Evolutionary conservation across 192 early-diverging fungal species (phyloP).

Genomic region (Coemansia sp.): DNA sequence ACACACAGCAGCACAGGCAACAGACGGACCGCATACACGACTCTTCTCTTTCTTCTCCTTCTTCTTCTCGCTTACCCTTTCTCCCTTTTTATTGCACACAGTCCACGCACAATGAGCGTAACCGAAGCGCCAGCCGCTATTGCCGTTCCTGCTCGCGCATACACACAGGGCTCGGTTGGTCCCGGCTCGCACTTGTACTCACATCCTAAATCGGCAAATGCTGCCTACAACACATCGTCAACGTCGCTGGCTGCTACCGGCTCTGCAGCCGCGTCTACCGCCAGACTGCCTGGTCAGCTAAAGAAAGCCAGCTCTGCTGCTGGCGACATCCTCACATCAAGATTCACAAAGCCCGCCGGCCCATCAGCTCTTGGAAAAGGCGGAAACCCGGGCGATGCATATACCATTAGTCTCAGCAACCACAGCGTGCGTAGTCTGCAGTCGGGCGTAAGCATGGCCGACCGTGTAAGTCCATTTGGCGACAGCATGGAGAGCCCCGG

Average conservation of each 20-base stretch:
- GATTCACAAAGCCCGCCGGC: slow-evolving; percentile 22
- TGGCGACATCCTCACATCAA: slow-evolving; percentile 36
- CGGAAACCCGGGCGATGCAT: slow-evolving; percentile 8
- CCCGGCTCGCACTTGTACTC: slow-evolving; percentile 22
- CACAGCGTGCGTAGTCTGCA: slow-evolving; percentile 44
- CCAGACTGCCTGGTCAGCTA: slow-evolving; percentile 32
- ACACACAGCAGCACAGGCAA: background rate
- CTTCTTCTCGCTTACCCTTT: background rate
- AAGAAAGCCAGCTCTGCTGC: slow-evolving; percentile 51
- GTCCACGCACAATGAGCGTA: slow-evolving; percentile 18
- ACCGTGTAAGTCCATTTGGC: slow-evolving; percentile 13
- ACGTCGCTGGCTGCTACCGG: slow-evolving; percentile 9
- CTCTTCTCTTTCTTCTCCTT: background rate
- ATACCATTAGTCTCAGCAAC: slow-evolving; percentile 56
- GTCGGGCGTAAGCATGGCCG: slow-evolving; percentile 22
- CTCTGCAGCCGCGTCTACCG: background rate
- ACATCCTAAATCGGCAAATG: slow-evolving; percentile 19
- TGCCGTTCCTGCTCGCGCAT: slow-evolving; percentile 42
- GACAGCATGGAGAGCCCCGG: slow-evolving; percentile 53
- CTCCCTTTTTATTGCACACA: background rate
- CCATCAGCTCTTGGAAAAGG: slow-evolving; percentile 8
- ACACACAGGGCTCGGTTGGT: slow-evolving; percentile 39
- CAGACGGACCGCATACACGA: background rate
- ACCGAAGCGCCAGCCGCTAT: slow-evolving; percentile 22
- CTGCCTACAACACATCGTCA: slow-evolving; percentile 4